A percentile compares a stretch with the other conserved stretches of the same genome.
These are phyloP conservation scores for Jamesozyma hellenica DNA, from an alignment of 805 yeast genomes.

Conservation along the genomic window DNA sequence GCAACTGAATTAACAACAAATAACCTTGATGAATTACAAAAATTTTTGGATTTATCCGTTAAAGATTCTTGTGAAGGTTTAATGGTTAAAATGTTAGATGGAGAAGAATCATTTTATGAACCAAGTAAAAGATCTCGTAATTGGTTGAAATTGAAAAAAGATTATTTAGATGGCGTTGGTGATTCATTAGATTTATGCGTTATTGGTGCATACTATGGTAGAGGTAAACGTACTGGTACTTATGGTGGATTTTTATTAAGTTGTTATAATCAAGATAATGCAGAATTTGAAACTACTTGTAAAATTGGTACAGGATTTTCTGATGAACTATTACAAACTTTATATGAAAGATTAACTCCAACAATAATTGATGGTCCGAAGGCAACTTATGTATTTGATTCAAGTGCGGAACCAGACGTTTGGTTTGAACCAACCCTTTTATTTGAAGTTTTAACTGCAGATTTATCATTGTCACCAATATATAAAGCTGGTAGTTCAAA, in stretches of 20 bases:
- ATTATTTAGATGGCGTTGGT: slow-evolving; percentile 89
- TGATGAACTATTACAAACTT: slow-evolving; percentile 61
- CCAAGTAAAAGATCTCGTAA: slow-evolving; percentile 92
- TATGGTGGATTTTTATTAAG: slow-evolving; percentile 93
- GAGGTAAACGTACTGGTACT: slow-evolving; percentile 88
- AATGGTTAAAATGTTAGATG: slow-evolving; percentile 85
- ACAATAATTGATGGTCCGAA: slow-evolving; percentile 58
- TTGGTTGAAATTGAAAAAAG: slow-evolving; percentile 93
- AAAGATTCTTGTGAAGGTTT: slow-evolving; percentile 89
- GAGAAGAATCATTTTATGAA: slow-evolving; percentile 73
- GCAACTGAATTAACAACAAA: slow-evolving; percentile 69
- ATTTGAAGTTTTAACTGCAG: slow-evolving; percentile 88
- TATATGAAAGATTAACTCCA: slow-evolving; percentile 54
- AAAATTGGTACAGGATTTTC: slow-evolving; percentile 96
- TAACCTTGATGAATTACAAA: slow-evolving; percentile 64
- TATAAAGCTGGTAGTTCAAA: slow-evolving; percentile 74
- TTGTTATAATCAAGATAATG: slow-evolving; percentile 81
- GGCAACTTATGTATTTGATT: slow-evolving; percentile 57
- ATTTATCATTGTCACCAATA: slow-evolving; percentile 76
- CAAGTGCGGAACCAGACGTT: slow-evolving; percentile 75
- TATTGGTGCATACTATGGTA: slow-evolving; percentile 86
- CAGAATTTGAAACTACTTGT: slow-evolving; percentile 90
- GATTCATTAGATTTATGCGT: slow-evolving; percentile 91
- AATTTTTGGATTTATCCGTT: slow-evolving; percentile 79
- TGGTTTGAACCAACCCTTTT: slow-evolving; percentile 85